Evolutionary conservation across 1,284 basidiomycete species (phyloP).

Genomic region (Exobasidium cylindrosporum): DNA sequence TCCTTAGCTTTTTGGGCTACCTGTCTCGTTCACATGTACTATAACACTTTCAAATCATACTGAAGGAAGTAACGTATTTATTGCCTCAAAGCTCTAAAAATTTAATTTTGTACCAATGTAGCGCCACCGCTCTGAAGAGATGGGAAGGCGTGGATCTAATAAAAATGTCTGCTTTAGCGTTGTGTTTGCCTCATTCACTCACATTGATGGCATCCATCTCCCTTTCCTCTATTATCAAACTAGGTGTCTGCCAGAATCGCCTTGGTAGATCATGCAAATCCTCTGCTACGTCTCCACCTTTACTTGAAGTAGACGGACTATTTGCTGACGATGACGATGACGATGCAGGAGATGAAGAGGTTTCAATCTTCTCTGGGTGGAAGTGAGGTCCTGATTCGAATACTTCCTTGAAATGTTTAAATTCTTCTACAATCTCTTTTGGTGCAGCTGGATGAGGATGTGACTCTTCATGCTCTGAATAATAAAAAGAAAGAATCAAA

Average conservation of each 20-base stretch:
- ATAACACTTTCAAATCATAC: too few species aligned
- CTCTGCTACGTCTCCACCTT: constrained; percentile 18
- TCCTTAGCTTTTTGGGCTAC: too few species aligned
- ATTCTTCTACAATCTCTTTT: constrained; percentile 29
- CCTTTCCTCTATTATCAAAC: constrained; percentile 30
- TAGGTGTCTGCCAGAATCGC: constrained; percentile 49
- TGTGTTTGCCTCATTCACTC: constrained; percentile 16
- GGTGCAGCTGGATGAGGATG: constrained; percentile 53
- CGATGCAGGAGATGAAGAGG: constrained; percentile 3
- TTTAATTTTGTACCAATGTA: constrained; percentile 12
- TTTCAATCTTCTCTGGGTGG: constrained; percentile 41
- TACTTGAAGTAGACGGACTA: constrained; percentile 23
- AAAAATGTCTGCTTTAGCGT: too few species aligned
- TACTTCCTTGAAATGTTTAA: constrained; percentile 45
- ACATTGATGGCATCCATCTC: constrained; percentile 54
- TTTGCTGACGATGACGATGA: constrained; percentile 3
- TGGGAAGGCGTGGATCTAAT: neutral
- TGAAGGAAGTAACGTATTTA: neutral
- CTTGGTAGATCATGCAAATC: constrained; percentile 35
- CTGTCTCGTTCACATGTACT: too few species aligned
- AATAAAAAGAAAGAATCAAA: neutral
- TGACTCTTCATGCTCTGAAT: constrained; percentile 35
- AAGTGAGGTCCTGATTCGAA: constrained; percentile 50
- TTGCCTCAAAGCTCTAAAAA: too few species aligned
- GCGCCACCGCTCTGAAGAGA: constrained; percentile 25